A percentile compares a stretch with the other conserved stretches of the same genome.
phyloP scores from a whole-genome alignment of 2,329 filamentous ascomycete species.

The Bertia moriformis region DNA sequence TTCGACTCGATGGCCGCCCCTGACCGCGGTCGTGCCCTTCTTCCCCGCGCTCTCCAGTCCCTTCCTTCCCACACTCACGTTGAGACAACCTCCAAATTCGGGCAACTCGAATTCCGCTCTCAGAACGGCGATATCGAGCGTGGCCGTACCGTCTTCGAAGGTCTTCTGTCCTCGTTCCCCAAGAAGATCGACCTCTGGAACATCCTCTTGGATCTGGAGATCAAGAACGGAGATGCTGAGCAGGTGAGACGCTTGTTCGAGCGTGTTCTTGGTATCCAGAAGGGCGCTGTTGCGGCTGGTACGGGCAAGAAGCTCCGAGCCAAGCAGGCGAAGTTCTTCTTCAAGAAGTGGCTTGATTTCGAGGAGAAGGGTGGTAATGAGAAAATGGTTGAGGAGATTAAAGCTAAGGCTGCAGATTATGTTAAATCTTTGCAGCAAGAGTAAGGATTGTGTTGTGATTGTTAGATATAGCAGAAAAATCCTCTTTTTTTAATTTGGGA shows the following conservation, averaged over 20 bases:
- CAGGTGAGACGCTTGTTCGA: slow-evolving; percentile 34
- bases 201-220: slow-evolving; percentile 76
- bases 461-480: background rate
- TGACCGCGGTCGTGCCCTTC: slow-evolving; percentile 62
- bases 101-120: slow-evolving; percentile 79
- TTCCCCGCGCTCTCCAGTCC: slow-evolving; percentile 72
- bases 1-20: slow-evolving; percentile 59
- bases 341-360: slow-evolving; percentile 82
- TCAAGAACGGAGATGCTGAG: slow-evolving; percentile 30
- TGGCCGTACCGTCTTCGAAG: slow-evolving; percentile 87
- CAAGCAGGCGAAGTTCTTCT: slow-evolving; percentile 72
- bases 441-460: background rate
- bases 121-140: slow-evolving; percentile 72
- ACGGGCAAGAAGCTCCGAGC: slow-evolving; percentile 54
- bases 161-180: slow-evolving; percentile 67
- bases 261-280: slow-evolving; percentile 66
- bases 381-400: slow-evolving; percentile 58
- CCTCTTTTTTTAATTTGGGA: background rate
- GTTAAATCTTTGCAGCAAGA: slow-evolving; percentile 23
- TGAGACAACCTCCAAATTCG: slow-evolving; percentile 73
- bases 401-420: slow-evolving; percentile 57
- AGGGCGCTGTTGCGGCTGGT: slow-evolving; percentile 7
- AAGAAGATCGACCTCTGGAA: slow-evolving; percentile 91
- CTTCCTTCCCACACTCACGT: slow-evolving; percentile 44
- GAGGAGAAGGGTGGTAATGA: slow-evolving; percentile 54